Evolutionary conservation across 345 rosid genomes (phyloP).

Genomic region (Tarenaya hassleriana): DNA sequence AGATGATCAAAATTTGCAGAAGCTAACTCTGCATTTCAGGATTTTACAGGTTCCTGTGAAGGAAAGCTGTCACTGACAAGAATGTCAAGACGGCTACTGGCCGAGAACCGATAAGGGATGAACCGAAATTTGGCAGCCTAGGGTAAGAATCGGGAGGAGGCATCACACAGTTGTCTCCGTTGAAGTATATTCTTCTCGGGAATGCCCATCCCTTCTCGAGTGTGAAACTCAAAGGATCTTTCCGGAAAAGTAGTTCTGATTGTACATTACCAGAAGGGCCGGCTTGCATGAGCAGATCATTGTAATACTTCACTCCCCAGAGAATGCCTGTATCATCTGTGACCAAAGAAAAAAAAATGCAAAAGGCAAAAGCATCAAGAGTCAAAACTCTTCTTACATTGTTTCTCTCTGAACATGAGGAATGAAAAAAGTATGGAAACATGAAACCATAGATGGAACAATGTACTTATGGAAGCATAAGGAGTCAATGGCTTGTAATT

Average conservation of each 20-base stretch:
- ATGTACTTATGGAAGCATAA: conserved; percentile 48
- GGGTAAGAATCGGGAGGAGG: conserved; percentile 39
- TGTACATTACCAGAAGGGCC: conserved; percentile 55
- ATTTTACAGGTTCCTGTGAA: conserved; percentile 14
- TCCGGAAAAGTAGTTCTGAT: conserved; percentile 54
- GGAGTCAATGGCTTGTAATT: conserved; percentile 48
- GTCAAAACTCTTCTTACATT: too few species aligned
- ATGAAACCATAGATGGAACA: not conserved
- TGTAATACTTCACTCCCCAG: conserved; percentile 60
- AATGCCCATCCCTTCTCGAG: conserved; percentile 74
- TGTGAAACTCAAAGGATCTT: conserved; percentile 50
- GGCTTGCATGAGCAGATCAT: conserved; percentile 60
- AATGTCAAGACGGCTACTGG: conserved; percentile 4
- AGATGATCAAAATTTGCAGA: not conserved
- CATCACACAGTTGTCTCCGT: conserved; percentile 38
- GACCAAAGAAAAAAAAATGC: not conserved
- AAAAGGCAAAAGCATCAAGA: too few species aligned
- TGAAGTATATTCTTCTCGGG: conserved; percentile 63
- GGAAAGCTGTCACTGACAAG: conserved; percentile 14
- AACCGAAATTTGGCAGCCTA: conserved; percentile 27
- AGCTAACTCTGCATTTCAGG: conserved; percentile 9
- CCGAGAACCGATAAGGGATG: conserved; percentile 15
- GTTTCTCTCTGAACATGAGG: too few species aligned
- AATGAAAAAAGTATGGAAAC: not conserved
- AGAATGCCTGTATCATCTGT: conserved; percentile 61